Evolutionary conservation across 2,329 filamentous ascomycete genomes (phyloP).

Genomic region (Monilinia aucupariae): DNA sequence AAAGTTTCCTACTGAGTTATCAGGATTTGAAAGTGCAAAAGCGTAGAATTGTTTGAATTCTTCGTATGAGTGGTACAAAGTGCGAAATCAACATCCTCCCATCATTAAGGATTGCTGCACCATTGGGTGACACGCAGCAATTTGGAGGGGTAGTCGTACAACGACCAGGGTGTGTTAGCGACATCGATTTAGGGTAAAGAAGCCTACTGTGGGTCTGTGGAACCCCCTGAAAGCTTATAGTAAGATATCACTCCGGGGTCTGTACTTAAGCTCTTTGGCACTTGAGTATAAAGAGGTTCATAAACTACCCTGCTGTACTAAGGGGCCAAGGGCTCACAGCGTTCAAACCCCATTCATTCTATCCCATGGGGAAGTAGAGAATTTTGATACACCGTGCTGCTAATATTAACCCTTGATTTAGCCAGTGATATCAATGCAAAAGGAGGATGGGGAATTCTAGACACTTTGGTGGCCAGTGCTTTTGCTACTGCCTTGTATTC

Average conservation of each 20-base stretch:
- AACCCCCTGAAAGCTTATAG: background rate
- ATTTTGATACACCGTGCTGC: background rate
- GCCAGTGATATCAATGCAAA: background rate
- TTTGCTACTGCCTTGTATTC: background rate
- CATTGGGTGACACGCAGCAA: background rate
- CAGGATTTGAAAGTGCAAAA: background rate
- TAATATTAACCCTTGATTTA: background rate
- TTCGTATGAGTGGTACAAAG: background rate
- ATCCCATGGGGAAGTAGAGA: background rate
- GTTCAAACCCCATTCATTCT: background rate
- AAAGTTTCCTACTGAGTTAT: background rate
- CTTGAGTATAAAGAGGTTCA: background rate
- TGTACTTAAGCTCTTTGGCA: background rate
- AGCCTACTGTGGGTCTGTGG: background rate
- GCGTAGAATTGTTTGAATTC: background rate
- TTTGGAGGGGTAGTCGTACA: background rate
- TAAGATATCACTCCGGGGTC: background rate
- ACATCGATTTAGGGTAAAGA: constrained; percentile 1
- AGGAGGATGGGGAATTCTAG: background rate
- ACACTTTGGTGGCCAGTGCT: background rate
- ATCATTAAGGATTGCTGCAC: background rate
- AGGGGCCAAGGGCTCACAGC: background rate
- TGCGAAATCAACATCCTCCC: background rate
- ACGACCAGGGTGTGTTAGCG: constrained; percentile 3
- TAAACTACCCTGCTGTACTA: background rate